Evolutionary conservation across 2,329 filamentous ascomycete genomes (phyloP).

Genomic region (Grosmannia huntii): DNA sequence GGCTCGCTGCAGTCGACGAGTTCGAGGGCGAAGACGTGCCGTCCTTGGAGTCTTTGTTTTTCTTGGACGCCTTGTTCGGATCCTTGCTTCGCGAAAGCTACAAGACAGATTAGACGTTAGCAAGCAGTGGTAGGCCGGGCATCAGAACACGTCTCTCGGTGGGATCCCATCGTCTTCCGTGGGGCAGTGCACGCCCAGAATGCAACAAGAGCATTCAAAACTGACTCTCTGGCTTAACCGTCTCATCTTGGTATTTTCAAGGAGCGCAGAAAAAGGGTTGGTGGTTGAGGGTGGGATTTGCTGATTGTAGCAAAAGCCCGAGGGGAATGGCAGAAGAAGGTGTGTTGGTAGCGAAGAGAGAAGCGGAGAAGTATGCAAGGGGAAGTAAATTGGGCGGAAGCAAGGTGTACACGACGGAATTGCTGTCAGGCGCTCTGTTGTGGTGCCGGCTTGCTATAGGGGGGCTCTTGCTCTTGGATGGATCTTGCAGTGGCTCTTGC

Average conservation of each 20-base stretch:
- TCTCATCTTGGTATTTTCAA: conserved; percentile 52
- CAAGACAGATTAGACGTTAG: background rate
- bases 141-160: background rate
- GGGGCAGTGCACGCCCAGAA: background rate
- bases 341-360: background rate
- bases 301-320: background rate
- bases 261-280: background rate
- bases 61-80: conserved; percentile 70
- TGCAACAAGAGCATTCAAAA: conserved; percentile 18
- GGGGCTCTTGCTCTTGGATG: background rate
- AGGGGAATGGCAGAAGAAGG: background rate
- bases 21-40: conserved; percentile 72
- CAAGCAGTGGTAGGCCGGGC: background rate
- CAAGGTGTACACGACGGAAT: background rate
- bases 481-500: background rate
- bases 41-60: conserved; percentile 59
- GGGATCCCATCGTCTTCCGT: too few relatives aligned
- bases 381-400: background rate
- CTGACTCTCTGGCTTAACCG: conserved; percentile 93
- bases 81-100: conserved; percentile 89
- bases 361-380: background rate
- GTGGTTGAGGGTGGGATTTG: background rate
- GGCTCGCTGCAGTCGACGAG: conserved; percentile 33
- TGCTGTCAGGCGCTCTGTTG: background rate
- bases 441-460: background rate